Conservation (phyloP, 495 filamentous ascomycete species). For the Podospora pseudoanserina region DNA sequence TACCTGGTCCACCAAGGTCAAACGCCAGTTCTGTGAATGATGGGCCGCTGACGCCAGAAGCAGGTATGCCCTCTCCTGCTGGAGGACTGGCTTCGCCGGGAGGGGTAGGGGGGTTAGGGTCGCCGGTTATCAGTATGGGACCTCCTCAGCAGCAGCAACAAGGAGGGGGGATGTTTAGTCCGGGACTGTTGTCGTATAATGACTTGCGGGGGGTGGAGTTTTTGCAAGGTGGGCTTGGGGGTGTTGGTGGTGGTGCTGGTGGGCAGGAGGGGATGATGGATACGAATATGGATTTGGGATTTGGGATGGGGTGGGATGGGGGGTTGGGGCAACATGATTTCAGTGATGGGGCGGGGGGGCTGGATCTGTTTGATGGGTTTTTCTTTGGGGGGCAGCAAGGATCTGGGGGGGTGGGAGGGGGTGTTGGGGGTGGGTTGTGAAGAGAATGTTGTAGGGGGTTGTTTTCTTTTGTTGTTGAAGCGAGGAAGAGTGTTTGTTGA, state of each 20-base stretch:
- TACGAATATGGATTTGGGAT: slow-evolving; percentile 62
- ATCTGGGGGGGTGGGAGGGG: slow-evolving; percentile 11
- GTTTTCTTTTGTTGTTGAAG: background rate
- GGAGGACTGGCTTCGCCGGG: background rate
- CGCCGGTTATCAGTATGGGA: background rate
- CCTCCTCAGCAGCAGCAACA: slow-evolving; percentile 19
- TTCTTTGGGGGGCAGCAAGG: slow-evolving; percentile 70
- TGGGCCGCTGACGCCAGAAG: slow-evolving; percentile 34
- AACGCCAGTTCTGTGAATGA: slow-evolving; percentile 32
- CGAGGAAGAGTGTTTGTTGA: background rate
- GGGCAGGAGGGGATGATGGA: slow-evolving; percentile 31
- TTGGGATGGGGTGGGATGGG: slow-evolving; percentile 67
- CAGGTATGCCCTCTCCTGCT: slow-evolving; percentile 3
- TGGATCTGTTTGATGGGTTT: slow-evolving; percentile 87
- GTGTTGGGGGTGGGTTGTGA: slow-evolving; percentile 1
- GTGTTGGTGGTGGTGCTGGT: slow-evolving; percentile 11
- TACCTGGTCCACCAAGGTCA: slow-evolving; percentile 34
- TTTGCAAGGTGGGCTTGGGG: slow-evolving; percentile 27
- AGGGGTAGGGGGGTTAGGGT: background rate
- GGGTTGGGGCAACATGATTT: slow-evolving; percentile 62
- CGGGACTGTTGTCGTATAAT: slow-evolving; percentile 30
- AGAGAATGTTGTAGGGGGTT: background rate
- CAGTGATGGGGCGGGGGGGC: slow-evolving; percentile 63
- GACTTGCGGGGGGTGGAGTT: slow-evolving; percentile 49
- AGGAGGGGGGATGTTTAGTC: slow-evolving; percentile 13